phyloP scores from a whole-genome alignment of 2,329 filamentous ascomycete genomes.

The Hypoxylon sp. region DNA sequence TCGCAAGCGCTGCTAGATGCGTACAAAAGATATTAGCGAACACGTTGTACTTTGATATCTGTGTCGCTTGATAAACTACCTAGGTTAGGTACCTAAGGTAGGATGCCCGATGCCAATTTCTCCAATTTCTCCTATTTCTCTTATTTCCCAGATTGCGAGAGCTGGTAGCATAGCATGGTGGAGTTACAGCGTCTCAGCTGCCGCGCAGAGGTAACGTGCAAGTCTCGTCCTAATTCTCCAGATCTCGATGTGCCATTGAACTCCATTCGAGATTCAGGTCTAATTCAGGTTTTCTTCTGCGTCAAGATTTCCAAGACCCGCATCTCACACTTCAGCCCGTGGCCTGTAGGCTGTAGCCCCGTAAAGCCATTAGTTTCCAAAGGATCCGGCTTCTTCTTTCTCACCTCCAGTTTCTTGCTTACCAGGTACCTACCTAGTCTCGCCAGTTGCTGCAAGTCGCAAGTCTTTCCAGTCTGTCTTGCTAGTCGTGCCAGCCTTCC shows the following conservation, averaged over 20 bases:
- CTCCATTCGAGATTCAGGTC: conserved; percentile 33
- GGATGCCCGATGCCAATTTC: conserved; percentile 34
- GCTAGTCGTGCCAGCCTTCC: conserved; percentile 22
- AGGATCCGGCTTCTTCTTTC: conserved; percentile 15
- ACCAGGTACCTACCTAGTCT: background rate
- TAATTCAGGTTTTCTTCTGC: conserved; percentile 44
- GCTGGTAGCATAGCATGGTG: conserved; percentile 22
- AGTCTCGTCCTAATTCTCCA: conserved; percentile 35
- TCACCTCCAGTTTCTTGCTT: background rate
- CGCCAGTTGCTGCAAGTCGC: background rate
- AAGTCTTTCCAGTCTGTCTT: background rate
- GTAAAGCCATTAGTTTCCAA: conserved; percentile 13
- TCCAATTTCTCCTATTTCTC: conserved; percentile 31
- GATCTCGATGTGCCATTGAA: conserved; percentile 38
- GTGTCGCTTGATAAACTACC: conserved; percentile 23
- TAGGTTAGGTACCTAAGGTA: too few relatives aligned
- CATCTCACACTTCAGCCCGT: conserved; percentile 25
- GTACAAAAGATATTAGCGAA: too few relatives aligned
- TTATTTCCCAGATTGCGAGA: conserved; percentile 10
- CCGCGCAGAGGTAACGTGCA: conserved; percentile 36
- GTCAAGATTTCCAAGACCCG: conserved; percentile 36
- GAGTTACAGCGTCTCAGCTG: conserved; percentile 36
- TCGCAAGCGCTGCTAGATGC: conserved; percentile 23
- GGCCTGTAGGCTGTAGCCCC: background rate
- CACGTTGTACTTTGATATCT: conserved; percentile 23